phyloP scores from a whole-genome alignment of 352 stramenopile species.

The Elongisporangium prolatum region DNA sequence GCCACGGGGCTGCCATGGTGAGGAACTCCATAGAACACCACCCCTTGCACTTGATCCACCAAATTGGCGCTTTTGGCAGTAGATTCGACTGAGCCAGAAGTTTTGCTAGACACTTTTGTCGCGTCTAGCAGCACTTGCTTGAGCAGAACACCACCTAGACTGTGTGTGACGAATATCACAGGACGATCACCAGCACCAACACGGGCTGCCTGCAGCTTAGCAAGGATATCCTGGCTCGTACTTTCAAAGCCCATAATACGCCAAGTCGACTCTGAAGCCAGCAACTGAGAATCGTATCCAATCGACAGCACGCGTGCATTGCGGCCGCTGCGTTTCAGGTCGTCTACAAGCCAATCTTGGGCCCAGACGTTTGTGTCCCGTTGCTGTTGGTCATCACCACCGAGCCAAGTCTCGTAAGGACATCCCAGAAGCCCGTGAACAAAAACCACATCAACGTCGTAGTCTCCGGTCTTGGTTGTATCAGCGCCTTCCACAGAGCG shows the following conservation, averaged over 20 bases:
- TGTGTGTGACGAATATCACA: conserved; percentile 83
- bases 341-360: conserved; percentile 58
- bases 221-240: conserved; percentile 58
- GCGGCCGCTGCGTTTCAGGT: conserved; percentile 48
- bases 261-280: conserved; percentile 70
- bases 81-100: not conserved
- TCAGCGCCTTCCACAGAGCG: conserved; percentile 8
- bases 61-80: conserved; percentile 16
- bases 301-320: conserved; percentile 73
- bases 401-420: conserved; percentile 78
- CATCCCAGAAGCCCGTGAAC: conserved; percentile 77
- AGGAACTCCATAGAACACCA: conserved; percentile 77
- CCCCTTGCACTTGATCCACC: conserved; percentile 58
- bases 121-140: conserved; percentile 75
- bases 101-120: conserved; percentile 7
- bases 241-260: conserved; percentile 70
- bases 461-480: conserved; percentile 17
- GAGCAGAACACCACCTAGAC: conserved; percentile 74
- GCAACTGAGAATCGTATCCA: conserved; percentile 77
- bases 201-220: conserved; percentile 51
- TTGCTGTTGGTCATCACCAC: conserved; percentile 31
- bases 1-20: conserved; percentile 78
- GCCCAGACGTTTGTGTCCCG: conserved; percentile 49
- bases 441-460: conserved; percentile 79
- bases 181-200: conserved; percentile 56